These are phyloP conservation scores for Mycena epipterygia DNA, from an alignment of 768 basidiomycete species.

Conservation along the genomic window DNA sequence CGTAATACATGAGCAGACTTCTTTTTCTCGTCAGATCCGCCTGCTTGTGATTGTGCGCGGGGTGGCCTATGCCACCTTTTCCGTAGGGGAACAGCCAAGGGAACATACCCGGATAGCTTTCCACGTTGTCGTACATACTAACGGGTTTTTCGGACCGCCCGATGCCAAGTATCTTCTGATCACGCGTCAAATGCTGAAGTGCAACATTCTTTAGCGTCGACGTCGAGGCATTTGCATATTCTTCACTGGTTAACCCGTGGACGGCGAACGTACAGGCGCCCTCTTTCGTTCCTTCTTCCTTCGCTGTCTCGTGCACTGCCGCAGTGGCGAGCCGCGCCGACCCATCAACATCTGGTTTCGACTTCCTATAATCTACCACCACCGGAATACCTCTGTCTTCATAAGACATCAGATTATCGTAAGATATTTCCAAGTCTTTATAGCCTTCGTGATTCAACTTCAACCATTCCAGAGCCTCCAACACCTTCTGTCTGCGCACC, in stretches of 20 bases:
- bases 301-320: background rate
- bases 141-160: constrained; percentile 24
- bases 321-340: too few species aligned
- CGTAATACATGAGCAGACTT: constrained; percentile 47
- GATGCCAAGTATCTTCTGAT: background rate
- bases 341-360: background rate
- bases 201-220: background rate
- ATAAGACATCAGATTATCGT: too few species aligned
- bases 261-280: background rate
- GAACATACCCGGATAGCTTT: constrained; percentile 53
- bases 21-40: constrained; percentile 37
- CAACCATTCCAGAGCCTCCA: background rate
- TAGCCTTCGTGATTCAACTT: background rate
- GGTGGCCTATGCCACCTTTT: constrained; percentile 43
- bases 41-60: constrained; percentile 4
- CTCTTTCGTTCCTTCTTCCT: background rate
- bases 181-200: background rate
- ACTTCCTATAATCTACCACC: background rate
- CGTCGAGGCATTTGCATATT: background rate
- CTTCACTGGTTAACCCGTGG: background rate
- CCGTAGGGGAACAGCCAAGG: constrained; percentile 58
- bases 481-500: too few species aligned
- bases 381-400: background rate
- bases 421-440: constrained; percentile 17
- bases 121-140: constrained; percentile 47